Evolutionary conservation across 345 rosid genomes (phyloP).

Genomic region (thale cress (Arabidopsis thaliana)): TAIR10.1 NC_003076.8:249001-249500

Average conservation of each 20-base stretch:
- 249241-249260: too few species aligned
- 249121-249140: not conserved
- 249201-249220: not conserved
- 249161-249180: not conserved
- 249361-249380: too few species aligned
- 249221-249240: too few species aligned
- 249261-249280: too few species aligned
- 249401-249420: not conserved
- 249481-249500: not conserved
- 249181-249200: not conserved
- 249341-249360: not conserved
- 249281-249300: too few species aligned
- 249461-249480: not conserved
- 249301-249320: too few species aligned
- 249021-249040: slow-evolving; percentile 2
- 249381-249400: not conserved
- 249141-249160: not conserved
- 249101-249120: not conserved
- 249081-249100: not conserved
- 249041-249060: not conserved
- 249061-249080: not conserved
- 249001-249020: not conserved
- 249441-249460: not conserved
- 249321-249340: too few species aligned
- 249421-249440: not conserved